Evolutionary conservation across 108 stramenopile genomes (phyloP).

Genomic region (Fragilaria crotonensis): DNA sequence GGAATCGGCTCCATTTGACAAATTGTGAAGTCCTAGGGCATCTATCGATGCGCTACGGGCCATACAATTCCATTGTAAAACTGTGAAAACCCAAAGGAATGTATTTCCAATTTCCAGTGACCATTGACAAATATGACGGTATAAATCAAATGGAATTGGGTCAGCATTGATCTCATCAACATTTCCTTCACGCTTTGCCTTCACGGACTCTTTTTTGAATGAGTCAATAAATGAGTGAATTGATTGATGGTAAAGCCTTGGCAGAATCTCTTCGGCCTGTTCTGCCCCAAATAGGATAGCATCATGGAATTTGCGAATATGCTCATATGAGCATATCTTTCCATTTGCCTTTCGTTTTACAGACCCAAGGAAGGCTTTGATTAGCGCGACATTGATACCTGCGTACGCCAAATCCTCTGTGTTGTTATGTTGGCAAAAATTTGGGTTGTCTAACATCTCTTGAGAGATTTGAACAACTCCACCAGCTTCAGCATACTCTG

Average conservation of each 20-base stretch:
- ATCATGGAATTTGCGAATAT: conserved; percentile 4
- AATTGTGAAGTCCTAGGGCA: background rate
- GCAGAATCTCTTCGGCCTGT: conserved; percentile 1
- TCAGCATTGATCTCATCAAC: background rate
- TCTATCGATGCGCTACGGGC: background rate
- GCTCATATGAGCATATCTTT: background rate
- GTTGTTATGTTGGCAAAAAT: conserved; percentile 1
- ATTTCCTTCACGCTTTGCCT: too few relatives aligned
- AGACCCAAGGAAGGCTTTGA: conserved; percentile 3
- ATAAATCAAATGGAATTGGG: background rate
- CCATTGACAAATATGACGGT: background rate
- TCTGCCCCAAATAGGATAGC: conserved; percentile 4
- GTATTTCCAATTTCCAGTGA: background rate
- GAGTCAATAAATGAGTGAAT: background rate
- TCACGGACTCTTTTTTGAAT: too few relatives aligned
- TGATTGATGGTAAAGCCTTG: background rate
- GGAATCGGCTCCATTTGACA: background rate
- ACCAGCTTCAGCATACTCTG: too few relatives aligned
- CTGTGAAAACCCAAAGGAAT: background rate
- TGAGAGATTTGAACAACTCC: too few relatives aligned
- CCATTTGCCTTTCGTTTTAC: background rate
- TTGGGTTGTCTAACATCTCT: too few relatives aligned
- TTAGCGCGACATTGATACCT: background rate
- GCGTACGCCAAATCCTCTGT: background rate
- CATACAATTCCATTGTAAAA: background rate